Conservation (phyloP, 2,329 filamentous ascomycete genomes). For the Fusarium chuoi region DNA sequence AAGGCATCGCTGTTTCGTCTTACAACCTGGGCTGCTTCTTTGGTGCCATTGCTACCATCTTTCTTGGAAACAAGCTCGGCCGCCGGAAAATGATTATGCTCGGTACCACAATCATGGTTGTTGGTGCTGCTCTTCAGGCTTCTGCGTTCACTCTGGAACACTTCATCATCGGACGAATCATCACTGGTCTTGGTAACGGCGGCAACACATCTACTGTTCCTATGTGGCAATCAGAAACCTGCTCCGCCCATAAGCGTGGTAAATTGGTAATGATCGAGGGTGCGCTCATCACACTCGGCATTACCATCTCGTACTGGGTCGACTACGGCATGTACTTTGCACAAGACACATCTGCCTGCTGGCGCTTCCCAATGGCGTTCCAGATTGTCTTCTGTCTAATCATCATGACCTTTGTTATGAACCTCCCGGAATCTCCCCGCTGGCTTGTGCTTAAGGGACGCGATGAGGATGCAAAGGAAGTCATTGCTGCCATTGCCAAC, state of each 20-base stretch:
- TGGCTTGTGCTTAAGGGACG: conserved; percentile 59
- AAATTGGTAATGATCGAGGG: conserved; percentile 71
- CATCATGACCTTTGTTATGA: conserved; percentile 63
- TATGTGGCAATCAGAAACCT: conserved; percentile 71
- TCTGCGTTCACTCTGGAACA: conserved; percentile 65
- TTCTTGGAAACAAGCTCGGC: conserved; percentile 71
- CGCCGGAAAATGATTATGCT: conserved; percentile 69
- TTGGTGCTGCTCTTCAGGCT: conserved; percentile 69
- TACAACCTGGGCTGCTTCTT: conserved; percentile 72
- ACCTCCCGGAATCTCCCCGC: conserved; percentile 64
- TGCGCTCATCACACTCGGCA: conserved; percentile 66
- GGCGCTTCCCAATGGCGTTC: conserved; percentile 70
- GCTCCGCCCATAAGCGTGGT: conserved; percentile 66
- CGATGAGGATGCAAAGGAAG: conserved; percentile 58
- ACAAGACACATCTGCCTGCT: conserved; percentile 49
- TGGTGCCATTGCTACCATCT: conserved; percentile 72
- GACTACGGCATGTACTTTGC: conserved; percentile 67
- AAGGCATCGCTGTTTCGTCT: conserved; percentile 65
- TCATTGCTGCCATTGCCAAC: conserved; percentile 64
- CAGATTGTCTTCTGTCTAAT: conserved; percentile 68
- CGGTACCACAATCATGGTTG: conserved; percentile 65
- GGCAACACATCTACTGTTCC: conserved; percentile 66
- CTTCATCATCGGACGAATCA: conserved; percentile 67
- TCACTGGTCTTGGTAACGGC: conserved; percentile 69
- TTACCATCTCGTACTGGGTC: conserved; percentile 70